Base-by-base conservation (phyloP, 164 flowering plant genomes). In the Aristolochia californica region DNA sequence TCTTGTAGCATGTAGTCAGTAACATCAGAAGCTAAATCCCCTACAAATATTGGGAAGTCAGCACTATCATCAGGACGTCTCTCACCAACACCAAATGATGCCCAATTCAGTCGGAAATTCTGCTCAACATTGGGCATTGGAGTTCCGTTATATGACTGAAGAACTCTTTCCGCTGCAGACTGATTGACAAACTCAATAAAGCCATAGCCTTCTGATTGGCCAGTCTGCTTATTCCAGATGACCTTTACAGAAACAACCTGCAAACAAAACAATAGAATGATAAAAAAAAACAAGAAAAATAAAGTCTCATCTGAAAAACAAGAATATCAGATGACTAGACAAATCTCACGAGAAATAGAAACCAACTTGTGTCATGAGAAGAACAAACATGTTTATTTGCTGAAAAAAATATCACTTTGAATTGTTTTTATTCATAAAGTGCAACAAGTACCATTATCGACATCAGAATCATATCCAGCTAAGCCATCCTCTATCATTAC, bases 1-100 rank as follows among this genome's bases (percentile, higher is more conserved):
- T 93, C 96, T 66, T 80, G 91, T 2, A 91, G 70, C 56, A 68
- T 30, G 62, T 84, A 78, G 72, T 91, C 97, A 22, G 87, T 80
- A 53, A 93, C 97, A 78, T 93, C 97, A 66, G 88, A 67, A 56
- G 97, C 91, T 72, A 93, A 71, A 71, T 93, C 97, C 21, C 99
- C 99, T 57, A 93, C 97, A 81, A 87, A 93, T 49, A 93, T 70
- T 18, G 97, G 76, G 58, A 69, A 74, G 50, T 89, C 97, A 57
- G 88, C 72, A 43, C 83, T 64, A 48, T 85, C 91, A 73, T 87
- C 96, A 0, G 72, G 64, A 9, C 87, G 87, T 61, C 67, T 84
- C 68, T 89, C 90, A 23, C 99, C 96, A 28, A 76, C 70, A 57
- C 93, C 85, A 64, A 75, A 82, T 20, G 85, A 65, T 5, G 96